These are phyloP conservation scores for Capsella rubella DNA, from an alignment of 441 rosid species.

Conservation along the genomic window DNA sequence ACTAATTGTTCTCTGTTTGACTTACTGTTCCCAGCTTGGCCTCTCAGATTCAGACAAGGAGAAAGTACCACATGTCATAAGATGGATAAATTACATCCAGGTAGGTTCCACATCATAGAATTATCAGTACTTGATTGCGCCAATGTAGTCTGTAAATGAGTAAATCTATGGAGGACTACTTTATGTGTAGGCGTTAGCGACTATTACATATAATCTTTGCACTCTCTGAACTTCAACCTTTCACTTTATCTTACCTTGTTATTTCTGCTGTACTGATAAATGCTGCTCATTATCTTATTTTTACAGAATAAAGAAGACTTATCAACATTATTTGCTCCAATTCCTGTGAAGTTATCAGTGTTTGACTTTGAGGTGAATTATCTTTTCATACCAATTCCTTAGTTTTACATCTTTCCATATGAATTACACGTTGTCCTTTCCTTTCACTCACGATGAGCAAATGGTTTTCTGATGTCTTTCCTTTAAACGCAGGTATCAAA, in stretches of 20 bases:
- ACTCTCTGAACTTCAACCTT: conserved; percentile 22
- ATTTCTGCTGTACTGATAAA: conserved; percentile 7
- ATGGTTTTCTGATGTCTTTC: conserved; percentile 19
- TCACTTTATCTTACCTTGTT: conserved; percentile 6
- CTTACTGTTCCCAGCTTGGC: conserved; percentile 53
- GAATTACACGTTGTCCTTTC: background rate
- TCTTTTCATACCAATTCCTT: background rate
- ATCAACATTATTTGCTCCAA: conserved; percentile 56
- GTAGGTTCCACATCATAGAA: conserved; percentile 43
- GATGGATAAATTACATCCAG: conserved; percentile 95
- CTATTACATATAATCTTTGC: background rate
- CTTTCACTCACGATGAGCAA: background rate
- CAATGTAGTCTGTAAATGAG: conserved; percentile 6
- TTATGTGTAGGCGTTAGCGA: background rate
- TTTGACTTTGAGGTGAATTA: conserved; percentile 66
- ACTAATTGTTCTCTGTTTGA: conserved; percentile 27
- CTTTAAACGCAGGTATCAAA: conserved; percentile 48
- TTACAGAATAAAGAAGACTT: conserved; percentile 63
- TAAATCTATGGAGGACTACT: background rate
- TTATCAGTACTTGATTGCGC: background rate
- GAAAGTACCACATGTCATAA: conserved; percentile 69
- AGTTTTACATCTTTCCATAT: background rate
- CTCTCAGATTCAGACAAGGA: conserved; percentile 60
- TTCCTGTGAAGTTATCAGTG: conserved; percentile 58
- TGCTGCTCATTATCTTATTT: background rate